phyloP scores from a whole-genome alignment of 2,329 filamentous ascomycete species.

The Penicillium decumbens region DNA sequence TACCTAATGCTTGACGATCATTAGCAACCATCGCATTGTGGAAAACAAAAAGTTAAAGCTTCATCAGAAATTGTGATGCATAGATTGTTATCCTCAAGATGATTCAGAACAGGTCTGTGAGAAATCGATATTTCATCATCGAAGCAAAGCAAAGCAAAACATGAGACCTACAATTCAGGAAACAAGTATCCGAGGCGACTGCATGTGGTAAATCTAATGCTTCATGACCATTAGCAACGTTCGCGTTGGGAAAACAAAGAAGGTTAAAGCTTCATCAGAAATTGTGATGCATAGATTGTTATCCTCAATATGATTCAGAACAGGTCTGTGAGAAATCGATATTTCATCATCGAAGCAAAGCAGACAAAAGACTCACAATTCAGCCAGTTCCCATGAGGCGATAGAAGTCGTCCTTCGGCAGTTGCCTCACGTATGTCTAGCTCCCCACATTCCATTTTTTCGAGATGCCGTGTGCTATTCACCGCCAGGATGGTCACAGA shows the following conservation, averaged over 20 bases:
- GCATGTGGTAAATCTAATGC: neutral
- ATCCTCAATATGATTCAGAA: conserved; percentile 64
- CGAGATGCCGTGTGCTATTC: conserved; percentile 68
- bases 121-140: conserved; percentile 54
- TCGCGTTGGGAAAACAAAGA: neutral
- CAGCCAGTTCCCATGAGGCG: conserved; percentile 39
- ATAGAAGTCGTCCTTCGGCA: conserved; percentile 72
- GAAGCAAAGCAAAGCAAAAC: conserved; percentile 9
- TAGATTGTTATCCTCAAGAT: conserved; percentile 48
- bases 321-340: conserved; percentile 50
- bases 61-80: neutral
- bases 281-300: conserved; percentile 28
- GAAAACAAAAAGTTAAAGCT: conserved; percentile 3
- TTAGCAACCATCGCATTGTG: neutral
- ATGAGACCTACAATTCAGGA: conserved; percentile 6
- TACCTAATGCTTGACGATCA: neutral
- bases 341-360: conserved; percentile 49
- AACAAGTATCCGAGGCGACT: neutral
- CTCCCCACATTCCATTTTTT: conserved; percentile 68
- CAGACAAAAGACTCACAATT: conserved; percentile 2
- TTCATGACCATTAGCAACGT: neutral
- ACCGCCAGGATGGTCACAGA: conserved; percentile 54
- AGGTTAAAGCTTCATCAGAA: conserved; percentile 2
- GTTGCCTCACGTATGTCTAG: conserved; percentile 67
- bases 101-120: conserved; percentile 64